These are phyloP conservation scores for Ophidiomyces ophidiicola DNA, from an alignment of 2,329 filamentous ascomycete species.

Conservation along the genomic window DNA sequence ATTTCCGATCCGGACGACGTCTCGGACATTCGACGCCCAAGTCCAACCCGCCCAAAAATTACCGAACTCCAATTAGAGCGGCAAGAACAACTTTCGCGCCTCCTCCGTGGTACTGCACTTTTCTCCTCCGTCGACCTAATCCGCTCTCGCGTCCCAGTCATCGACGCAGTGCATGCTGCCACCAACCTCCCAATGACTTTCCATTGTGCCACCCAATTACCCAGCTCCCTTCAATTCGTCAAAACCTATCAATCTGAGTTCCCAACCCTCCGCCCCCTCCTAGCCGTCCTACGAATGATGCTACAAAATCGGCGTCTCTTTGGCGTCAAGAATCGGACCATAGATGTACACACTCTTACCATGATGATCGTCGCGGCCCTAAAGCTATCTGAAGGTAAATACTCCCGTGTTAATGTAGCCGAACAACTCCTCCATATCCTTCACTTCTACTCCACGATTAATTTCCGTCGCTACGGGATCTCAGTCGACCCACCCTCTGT, in stretches of 20 bases:
- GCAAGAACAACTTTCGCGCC: slow-evolving; percentile 19
- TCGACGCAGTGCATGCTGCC: slow-evolving; percentile 31
- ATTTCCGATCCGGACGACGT: slow-evolving; percentile 20
- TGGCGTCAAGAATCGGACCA: slow-evolving; percentile 37
- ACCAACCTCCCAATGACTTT: slow-evolving; percentile 44
- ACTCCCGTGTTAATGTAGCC: slow-evolving; percentile 20
- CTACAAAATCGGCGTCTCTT: slow-evolving; percentile 41
- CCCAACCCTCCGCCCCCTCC: slow-evolving; percentile 40
- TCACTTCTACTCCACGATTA: slow-evolving; percentile 37
- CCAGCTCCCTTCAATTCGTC: slow-evolving; percentile 33
- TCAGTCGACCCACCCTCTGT: slow-evolving; percentile 37
- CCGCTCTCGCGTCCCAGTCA: slow-evolving; percentile 22
- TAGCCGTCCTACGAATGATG: slow-evolving; percentile 38
- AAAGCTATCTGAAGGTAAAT: slow-evolving; percentile 32
- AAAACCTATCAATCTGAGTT: slow-evolving; percentile 38
- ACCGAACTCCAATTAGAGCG: slow-evolving; percentile 18
- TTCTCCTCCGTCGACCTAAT: slow-evolving; percentile 19
- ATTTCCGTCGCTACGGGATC: slow-evolving; percentile 38
- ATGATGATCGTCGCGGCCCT: slow-evolving; percentile 47
- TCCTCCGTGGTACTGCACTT: slow-evolving; percentile 17
- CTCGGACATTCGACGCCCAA: slow-evolving; percentile 20
- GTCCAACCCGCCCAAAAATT: slow-evolving; percentile 24
- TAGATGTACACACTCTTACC: slow-evolving; percentile 44
- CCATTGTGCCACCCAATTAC: slow-evolving; percentile 33
- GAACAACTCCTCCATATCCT: slow-evolving; percentile 40